phyloP scores from a whole-genome alignment of 331 rosid species.

The Phaseolus coccineus region DNA sequence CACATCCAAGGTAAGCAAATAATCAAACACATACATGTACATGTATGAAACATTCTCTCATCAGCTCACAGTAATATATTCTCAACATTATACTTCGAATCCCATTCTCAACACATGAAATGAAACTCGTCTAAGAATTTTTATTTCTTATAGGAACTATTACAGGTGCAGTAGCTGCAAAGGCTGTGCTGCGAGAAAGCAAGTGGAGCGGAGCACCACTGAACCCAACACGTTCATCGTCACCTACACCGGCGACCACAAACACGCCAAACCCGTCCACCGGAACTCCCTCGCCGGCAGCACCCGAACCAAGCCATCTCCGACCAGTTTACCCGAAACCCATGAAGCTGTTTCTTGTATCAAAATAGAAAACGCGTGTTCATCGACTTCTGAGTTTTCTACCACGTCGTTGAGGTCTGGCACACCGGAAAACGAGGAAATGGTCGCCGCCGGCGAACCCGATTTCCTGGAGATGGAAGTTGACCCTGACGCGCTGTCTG shows the following conservation, averaged over 20 bases:
- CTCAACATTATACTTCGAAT: neutral
- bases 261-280: constrained; percentile 74
- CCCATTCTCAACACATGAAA: neutral
- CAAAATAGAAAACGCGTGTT: neutral
- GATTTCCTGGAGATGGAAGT: neutral
- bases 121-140: neutral
- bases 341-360: neutral
- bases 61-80: neutral
- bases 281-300: constrained; percentile 76
- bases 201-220: constrained; percentile 70
- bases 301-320: constrained; percentile 44
- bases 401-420: neutral
- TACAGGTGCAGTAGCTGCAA: constrained; percentile 84
- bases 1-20: constrained; percentile 45
- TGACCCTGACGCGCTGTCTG: neutral
- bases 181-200: constrained; percentile 77
- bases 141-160: constrained; percentile 54
- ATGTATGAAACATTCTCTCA: neutral
- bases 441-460: neutral
- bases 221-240: constrained; percentile 61
- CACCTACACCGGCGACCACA: constrained; percentile 82
- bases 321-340: constrained; percentile 5
- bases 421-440: neutral
- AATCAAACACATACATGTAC: neutral
- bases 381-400: neutral